Percentiles rank a stretch among this genome's conserved stretches.
Evolutionary conservation across 371 early-diverging fungal species (phyloP).

Genomic region (Mortierella sp.): DNA sequence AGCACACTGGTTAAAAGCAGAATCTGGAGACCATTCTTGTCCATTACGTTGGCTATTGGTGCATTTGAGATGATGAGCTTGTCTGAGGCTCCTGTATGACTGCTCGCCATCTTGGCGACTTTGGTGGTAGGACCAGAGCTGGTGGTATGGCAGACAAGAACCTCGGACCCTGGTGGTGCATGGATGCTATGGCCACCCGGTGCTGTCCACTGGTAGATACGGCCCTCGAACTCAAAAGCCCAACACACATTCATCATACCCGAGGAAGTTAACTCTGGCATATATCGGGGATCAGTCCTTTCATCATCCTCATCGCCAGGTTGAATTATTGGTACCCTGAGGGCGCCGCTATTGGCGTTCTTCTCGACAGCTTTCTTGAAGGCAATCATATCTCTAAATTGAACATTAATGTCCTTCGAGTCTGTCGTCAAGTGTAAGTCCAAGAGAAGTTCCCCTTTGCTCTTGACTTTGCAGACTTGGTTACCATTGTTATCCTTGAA

Average conservation of each 20-base stretch:
- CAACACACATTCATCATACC: constrained; percentile 17
- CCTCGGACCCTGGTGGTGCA: constrained; percentile 46
- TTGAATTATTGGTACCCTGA: constrained; percentile 12
- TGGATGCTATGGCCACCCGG: constrained; percentile 29
- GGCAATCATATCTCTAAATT: constrained; percentile 57
- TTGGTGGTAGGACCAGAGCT: constrained; percentile 30
- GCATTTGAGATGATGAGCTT: constrained; percentile 38
- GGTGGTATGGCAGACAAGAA: constrained; percentile 44
- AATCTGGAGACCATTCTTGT: constrained; percentile 55
- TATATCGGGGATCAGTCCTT: constrained; percentile 20
- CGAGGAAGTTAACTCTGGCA: background rate
- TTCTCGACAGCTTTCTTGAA: constrained; percentile 58
- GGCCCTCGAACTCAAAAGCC: constrained; percentile 57
- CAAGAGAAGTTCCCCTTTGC: constrained; percentile 54
- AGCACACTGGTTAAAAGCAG: constrained; percentile 49
- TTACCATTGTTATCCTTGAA: constrained; percentile 43
- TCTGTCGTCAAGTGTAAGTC: constrained; percentile 55
- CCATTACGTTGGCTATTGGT: constrained; percentile 37
- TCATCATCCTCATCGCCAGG: constrained; percentile 49
- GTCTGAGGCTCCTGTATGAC: constrained; percentile 46
- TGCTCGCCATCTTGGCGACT: constrained; percentile 40
- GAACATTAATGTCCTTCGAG: constrained; percentile 55
- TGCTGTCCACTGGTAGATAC: constrained; percentile 53
- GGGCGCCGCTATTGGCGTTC: constrained; percentile 11
- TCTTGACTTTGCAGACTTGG: constrained; percentile 55